Conservation (phyloP, 148 eudicot genomes). For the Fagopyrum tataricum region DNA sequence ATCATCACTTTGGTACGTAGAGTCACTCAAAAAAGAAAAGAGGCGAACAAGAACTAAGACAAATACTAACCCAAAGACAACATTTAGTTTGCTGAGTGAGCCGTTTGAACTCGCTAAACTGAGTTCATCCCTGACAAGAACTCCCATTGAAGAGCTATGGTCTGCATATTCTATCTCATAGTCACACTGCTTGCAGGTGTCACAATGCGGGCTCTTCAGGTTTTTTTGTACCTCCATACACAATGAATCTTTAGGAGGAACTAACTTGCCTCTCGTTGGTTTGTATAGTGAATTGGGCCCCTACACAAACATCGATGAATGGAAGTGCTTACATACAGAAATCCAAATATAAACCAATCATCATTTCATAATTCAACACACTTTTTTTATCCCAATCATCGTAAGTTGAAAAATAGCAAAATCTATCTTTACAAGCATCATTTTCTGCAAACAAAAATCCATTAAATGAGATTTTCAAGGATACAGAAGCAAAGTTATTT, state of each 20-base stretch:
- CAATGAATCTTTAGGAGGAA: conserved; percentile 32
- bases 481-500: too few species aligned
- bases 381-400: background rate
- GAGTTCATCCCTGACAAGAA: conserved; percentile 53
- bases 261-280: conserved; percentile 34
- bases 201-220: conserved; percentile 25
- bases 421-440: background rate
- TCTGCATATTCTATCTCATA: conserved; percentile 69
- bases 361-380: background rate
- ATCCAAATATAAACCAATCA: background rate
- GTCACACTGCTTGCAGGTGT: conserved; percentile 46
- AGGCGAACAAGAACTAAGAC: background rate
- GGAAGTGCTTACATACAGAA: background rate
- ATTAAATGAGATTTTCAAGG: too few species aligned
- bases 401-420: background rate
- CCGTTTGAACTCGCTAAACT: conserved; percentile 35
- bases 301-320: conserved; percentile 23
- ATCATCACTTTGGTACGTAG: conserved; percentile 7
- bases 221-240: conserved; percentile 43
- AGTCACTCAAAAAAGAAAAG: background rate
- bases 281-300: conserved; percentile 61
- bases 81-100: conserved; percentile 27
- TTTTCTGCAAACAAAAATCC: too few species aligned
- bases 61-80: conserved; percentile 39
- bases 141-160: conserved; percentile 54